Conservation (phyloP, 306 rosid genomes). For the Vigna mungo region DNA sequence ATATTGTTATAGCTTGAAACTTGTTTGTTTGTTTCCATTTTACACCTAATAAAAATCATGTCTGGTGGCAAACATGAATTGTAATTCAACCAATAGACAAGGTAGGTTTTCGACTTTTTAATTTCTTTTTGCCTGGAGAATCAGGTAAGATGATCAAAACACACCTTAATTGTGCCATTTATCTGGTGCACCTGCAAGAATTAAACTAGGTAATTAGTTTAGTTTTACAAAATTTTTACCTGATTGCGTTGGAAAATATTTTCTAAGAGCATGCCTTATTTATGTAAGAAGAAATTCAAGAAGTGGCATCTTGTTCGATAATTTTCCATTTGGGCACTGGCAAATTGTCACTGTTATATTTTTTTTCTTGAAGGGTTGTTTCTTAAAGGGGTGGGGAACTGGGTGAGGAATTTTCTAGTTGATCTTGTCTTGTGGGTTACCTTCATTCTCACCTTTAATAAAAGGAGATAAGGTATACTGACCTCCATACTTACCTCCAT, state of each 20-base stretch:
- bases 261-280: conserved; percentile 9
- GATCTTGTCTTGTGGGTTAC: neutral
- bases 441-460: neutral
- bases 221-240: neutral
- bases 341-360: neutral
- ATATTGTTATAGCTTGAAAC: conserved; percentile 21
- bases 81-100: neutral
- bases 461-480: conserved; percentile 33
- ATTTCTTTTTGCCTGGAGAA: conserved; percentile 12
- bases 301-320: conserved; percentile 14
- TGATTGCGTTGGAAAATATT: conserved; percentile 19
- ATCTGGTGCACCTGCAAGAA: conserved; percentile 35
- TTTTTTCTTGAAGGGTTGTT: no score
- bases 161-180: conserved; percentile 2
- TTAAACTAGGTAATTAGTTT: conserved; percentile 8
- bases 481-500: conserved; percentile 30
- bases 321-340: neutral
- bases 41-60: conserved; percentile 6
- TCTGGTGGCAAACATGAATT: conserved; percentile 1
- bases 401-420: conserved; percentile 19
- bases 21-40: conserved; percentile 27
- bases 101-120: conserved; percentile 24
- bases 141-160: conserved; percentile 22
- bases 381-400: neutral
- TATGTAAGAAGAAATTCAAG: neutral